These are phyloP conservation scores for Pestalotiopsis sp. DNA, from an alignment of 2,329 filamentous ascomycete species.

Conservation along the genomic window DNA sequence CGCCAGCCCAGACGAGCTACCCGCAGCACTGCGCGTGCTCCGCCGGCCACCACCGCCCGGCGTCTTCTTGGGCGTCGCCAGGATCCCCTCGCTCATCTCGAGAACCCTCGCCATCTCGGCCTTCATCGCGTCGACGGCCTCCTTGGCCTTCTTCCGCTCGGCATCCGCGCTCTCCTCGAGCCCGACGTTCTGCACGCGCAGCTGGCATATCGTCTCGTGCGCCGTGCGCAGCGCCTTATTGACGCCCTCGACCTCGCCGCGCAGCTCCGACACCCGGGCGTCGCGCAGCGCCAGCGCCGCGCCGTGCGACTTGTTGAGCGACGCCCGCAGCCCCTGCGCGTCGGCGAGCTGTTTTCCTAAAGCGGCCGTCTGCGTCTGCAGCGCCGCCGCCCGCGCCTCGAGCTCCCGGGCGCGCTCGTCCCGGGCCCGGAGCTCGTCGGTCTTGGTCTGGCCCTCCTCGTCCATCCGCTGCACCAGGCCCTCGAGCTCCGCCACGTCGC, in stretches of 20 bases:
- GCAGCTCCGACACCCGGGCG: conserved; percentile 49
- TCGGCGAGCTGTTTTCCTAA: conserved; percentile 35
- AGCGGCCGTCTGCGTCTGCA: conserved; percentile 41
- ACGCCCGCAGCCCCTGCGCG: conserved; percentile 28
- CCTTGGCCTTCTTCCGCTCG: conserved; percentile 43
- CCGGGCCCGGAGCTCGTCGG: conserved; percentile 36
- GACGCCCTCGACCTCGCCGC: conserved; percentile 24
- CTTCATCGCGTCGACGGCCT: conserved; percentile 52
- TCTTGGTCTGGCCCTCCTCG: conserved; percentile 33
- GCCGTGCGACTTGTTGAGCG: conserved; percentile 46
- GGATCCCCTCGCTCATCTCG: conserved; percentile 47
- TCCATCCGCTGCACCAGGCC: conserved; percentile 53
- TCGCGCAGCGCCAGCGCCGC: conserved; percentile 53
- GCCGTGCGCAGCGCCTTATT: conserved; percentile 48
- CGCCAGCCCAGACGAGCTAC: conserved; percentile 18
- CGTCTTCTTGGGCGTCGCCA: conserved; percentile 34
- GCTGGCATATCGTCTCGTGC: conserved; percentile 45
- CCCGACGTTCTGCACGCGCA: conserved; percentile 50
- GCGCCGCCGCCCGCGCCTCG: conserved; percentile 45
- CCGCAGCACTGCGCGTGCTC: conserved; percentile 15
- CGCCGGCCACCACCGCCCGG: conserved; percentile 11
- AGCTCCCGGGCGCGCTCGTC: conserved; percentile 42
- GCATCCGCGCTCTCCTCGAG: conserved; percentile 38
- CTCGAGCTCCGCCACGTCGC: conserved; percentile 59
- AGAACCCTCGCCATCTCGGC: conserved; percentile 53